phyloP scores from a whole-genome alignment of 176 grass and related monocot genomes.

The Otatea glauca region DNA sequence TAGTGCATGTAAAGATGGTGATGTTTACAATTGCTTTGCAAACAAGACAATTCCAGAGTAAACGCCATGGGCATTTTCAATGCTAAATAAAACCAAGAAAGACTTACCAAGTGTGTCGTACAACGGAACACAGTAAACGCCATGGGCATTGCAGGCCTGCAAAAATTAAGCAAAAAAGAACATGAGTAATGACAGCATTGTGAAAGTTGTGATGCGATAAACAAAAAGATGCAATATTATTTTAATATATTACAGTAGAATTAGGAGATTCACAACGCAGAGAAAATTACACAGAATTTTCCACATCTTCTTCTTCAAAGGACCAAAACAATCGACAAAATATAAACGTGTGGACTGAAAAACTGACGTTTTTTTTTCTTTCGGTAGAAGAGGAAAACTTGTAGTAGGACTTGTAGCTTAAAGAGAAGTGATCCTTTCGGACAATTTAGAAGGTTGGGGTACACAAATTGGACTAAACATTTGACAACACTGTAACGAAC shows the following conservation, averaged over 20 bases:
- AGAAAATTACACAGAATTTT: neutral
- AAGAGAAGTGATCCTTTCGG: neutral
- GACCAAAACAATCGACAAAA: neutral
- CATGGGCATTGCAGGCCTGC: conserved; percentile 94
- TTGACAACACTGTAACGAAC: neutral
- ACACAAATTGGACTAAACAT: neutral
- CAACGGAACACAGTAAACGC: conserved; percentile 89
- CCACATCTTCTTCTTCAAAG: neutral
- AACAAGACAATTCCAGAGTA: conserved; percentile 34
- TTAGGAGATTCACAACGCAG: neutral
- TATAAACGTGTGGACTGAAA: neutral
- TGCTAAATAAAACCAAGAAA: conserved; percentile 21
- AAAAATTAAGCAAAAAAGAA: conserved; percentile 32
- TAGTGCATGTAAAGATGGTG: neutral
- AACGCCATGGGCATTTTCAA: neutral
- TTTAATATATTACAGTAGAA: neutral
- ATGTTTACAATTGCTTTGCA: conserved; percentile 19
- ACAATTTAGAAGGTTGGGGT: neutral
- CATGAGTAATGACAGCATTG: neutral
- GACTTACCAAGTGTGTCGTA: conserved; percentile 95
- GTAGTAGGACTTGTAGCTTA: neutral
- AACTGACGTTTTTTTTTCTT: neutral
- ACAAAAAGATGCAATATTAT: conserved; percentile 9
- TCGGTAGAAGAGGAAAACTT: neutral
- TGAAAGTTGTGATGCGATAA: neutral